Evolutionary conservation across 1,284 basidiomycete genomes (phyloP), one percentile per base, ranked within the genome.

Genomic region (Austroboletus niveus): DNA sequence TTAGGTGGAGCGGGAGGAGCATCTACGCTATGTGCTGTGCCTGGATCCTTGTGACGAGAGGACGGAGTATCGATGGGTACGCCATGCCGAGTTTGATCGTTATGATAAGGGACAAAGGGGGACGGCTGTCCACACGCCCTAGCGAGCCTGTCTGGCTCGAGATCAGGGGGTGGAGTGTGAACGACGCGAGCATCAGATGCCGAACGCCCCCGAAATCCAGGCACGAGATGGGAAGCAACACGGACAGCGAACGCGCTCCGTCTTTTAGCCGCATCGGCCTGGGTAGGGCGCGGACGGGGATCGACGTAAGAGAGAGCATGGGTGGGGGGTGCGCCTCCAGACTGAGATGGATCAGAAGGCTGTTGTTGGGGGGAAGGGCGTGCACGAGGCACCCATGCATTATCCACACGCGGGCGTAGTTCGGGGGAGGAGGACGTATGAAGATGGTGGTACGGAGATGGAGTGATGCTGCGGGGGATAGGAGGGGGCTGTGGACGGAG

Each of bases 61-160:
- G 48, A n/a, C 3, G 22, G 35, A 0, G 45, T 15, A 24, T 50
- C 47, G n/a, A 45, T 4, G 15, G 36, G 35, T 20, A 15, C 8
- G 2, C 12, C 34, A 3, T 54, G 46, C 5, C 40, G 47, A 40
- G 24, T 20, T 20, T 39, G 49, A 47, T 55, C 49, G 5, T 56
- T 43, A 0, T 40, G 53, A 55, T 64, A 50, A 44, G 54, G 7
- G 15, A 35, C n/a, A 24, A 24, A 24, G 8, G 32, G 34, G 17
- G 59, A 31, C 1, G 53, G 38, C 24, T 68, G 64, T 10, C 63
- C 64, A 27, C 64, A 69, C 8, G 67, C 64, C 47, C 65, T 60
- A 9, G 62, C 64, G n/a, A 67, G 47, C 51, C 65, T 54, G 35
- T 68, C 64, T 2, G 56, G 52, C 35, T 65, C 64, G 44, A 68